These are phyloP conservation scores for Lichtheimia ramosa DNA, from an alignment of 371 early-diverging fungal genomes.

Conservation along the genomic window DNA sequence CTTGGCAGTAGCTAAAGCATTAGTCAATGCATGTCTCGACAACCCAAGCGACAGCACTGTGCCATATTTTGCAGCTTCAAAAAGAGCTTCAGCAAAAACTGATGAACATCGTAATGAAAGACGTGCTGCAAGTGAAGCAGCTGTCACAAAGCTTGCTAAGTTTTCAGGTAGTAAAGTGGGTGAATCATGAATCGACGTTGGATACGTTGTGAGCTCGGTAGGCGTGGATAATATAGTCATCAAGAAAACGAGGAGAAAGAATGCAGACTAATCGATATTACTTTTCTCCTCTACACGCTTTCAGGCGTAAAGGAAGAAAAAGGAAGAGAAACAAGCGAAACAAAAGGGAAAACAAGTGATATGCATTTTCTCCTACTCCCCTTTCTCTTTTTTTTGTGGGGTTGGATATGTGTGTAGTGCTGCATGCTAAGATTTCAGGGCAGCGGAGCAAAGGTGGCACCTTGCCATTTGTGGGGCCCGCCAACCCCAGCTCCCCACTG, in stretches of 20 bases:
- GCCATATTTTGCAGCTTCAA: constrained; percentile 63
- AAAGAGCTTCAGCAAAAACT: constrained; percentile 48
- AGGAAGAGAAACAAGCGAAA: background rate
- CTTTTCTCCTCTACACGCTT: too few species aligned
- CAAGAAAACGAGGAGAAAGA: background rate
- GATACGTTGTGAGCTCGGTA: constrained; percentile 1
- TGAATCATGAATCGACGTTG: constrained; percentile 22
- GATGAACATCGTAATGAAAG: constrained; percentile 44
- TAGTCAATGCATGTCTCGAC: constrained; percentile 53
- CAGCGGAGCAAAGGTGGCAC: constrained; percentile 1
- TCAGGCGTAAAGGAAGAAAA: too few species aligned
- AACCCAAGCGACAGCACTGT: constrained; percentile 60
- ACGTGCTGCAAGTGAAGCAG: constrained; percentile 42
- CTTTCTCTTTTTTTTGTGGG: background rate
- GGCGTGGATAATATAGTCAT: background rate
- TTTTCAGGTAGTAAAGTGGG: constrained; percentile 46
- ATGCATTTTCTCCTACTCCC: background rate
- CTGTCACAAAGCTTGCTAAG: constrained; percentile 40
- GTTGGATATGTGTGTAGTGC: background rate
- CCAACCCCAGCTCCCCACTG: constrained; percentile 3
- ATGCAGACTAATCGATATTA: too few species aligned
- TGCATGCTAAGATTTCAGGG: constrained; percentile 1
- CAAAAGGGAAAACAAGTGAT: background rate
- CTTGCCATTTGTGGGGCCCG: background rate
- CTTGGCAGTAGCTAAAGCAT: constrained; percentile 60